Evolutionary conservation across 2,329 filamentous ascomycete genomes (phyloP).

Genomic region (Sporothrix globosa): DNA sequence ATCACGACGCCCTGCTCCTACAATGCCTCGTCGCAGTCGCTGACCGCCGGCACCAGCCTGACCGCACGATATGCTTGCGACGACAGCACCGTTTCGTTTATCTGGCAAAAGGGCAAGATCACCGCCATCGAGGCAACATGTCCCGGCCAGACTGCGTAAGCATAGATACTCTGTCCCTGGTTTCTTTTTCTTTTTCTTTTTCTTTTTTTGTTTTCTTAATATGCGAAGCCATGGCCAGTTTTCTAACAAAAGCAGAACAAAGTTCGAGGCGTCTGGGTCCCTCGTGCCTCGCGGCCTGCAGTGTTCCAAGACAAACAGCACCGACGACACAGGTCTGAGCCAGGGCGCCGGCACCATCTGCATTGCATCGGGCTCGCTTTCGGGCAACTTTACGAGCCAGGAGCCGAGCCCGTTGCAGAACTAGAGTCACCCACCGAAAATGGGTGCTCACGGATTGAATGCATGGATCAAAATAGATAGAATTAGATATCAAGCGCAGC

Average conservation of each 20-base stretch:
- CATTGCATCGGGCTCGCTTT: not conserved
- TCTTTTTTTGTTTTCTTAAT: not conserved
- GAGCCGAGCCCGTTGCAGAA: conserved; percentile 35
- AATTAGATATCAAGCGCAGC: not conserved
- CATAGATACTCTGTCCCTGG: too few species aligned
- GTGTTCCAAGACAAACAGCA: conserved; percentile 27
- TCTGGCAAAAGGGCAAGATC: conserved; percentile 46
- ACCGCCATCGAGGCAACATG: conserved; percentile 54
- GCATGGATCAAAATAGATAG: not conserved
- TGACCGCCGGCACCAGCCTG: conserved; percentile 39
- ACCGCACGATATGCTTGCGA: conserved; percentile 51
- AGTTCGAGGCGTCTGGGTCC: conserved; percentile 35
- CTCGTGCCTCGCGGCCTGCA: conserved; percentile 25
- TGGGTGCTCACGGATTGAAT: not conserved
- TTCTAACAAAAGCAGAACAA: conserved; percentile 13
- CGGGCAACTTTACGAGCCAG: conserved; percentile 36
- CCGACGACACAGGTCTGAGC: conserved; percentile 9
- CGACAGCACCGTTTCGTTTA: conserved; percentile 48
- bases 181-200: not conserved
- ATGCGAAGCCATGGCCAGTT: too few species aligned
- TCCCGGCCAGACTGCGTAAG: conserved; percentile 38
- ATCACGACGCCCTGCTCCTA: conserved; percentile 50
- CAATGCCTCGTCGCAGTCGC: conserved; percentile 49
- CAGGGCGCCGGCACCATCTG: conserved; percentile 31
- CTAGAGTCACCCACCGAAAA: not conserved